phyloP scores from a whole-genome alignment of 164 flowering plant genomes.

The Santalum album region DNA sequence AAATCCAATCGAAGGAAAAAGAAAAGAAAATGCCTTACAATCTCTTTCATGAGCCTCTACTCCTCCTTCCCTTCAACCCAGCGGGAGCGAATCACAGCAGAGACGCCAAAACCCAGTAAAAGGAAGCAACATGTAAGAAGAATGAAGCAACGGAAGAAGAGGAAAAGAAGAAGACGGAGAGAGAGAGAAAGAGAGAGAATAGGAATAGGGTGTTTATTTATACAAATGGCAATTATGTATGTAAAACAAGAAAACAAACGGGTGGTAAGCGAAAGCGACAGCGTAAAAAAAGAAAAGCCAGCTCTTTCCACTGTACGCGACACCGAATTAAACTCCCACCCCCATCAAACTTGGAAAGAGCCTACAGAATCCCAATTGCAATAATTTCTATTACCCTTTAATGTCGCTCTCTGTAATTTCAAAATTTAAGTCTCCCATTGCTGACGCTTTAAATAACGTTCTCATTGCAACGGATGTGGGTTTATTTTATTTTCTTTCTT shows the following conservation, averaged over 20 bases:
- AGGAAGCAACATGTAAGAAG: constrained; percentile 4
- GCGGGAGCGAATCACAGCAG: not conserved
- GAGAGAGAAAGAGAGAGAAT: not conserved
- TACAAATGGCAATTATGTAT: not conserved
- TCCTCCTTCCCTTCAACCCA: constrained; percentile 15
- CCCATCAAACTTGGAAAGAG: constrained; percentile 2
- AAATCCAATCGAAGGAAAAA: not conserved
- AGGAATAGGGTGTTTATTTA: not conserved
- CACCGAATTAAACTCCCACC: not conserved
- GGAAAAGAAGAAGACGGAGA: no score
- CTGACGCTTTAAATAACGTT: not conserved
- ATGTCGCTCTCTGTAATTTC: not conserved
- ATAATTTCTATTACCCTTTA: not conserved
- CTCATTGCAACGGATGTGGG: not conserved
- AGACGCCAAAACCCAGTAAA: constrained; percentile 7
- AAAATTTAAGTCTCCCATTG: not conserved
- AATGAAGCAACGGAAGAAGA: constrained; percentile 9
- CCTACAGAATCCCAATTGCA: not conserved
- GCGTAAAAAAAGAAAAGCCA: constrained; percentile 10
- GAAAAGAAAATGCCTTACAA: constrained; percentile 77
- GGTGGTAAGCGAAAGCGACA: constrained; percentile 21
- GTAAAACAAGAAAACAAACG: constrained; percentile 9
- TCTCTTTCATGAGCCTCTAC: constrained; percentile 55
- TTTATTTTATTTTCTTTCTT: not conserved
- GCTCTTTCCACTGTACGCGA: not conserved